Evolutionary conservation across 352 stramenopile species (phyloP).

Genomic region (Halophytophthora batemanensis): DNA sequence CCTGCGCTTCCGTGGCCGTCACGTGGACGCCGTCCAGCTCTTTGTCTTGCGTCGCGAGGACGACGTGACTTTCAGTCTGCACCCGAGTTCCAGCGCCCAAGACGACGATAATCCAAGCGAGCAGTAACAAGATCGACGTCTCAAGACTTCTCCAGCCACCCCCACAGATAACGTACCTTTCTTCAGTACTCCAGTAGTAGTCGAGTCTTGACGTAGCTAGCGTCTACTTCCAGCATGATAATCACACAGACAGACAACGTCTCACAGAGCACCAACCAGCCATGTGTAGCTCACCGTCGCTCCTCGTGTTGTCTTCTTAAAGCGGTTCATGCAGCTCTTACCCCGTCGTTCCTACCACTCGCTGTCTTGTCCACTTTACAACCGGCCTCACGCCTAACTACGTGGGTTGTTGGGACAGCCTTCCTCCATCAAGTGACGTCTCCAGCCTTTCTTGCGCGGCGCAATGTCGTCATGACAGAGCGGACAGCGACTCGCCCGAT

Average conservation of each 20-base stretch:
- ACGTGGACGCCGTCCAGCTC: slow-evolving; percentile 17
- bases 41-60: slow-evolving; percentile 8
- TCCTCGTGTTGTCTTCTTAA: too few relatives aligned
- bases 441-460: slow-evolving; percentile 67
- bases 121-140: background rate
- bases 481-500: slow-evolving; percentile 71
- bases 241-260: too few relatives aligned
- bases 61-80: slow-evolving; percentile 10
- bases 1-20: slow-evolving; percentile 22
- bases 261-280: too few relatives aligned
- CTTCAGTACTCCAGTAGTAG: too few relatives aligned
- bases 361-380: too few relatives aligned
- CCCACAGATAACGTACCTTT: too few relatives aligned
- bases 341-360: too few relatives aligned
- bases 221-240: too few relatives aligned
- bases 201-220: too few relatives aligned
- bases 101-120: background rate
- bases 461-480: slow-evolving; percentile 79
- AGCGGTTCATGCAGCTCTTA: too few relatives aligned
- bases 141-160: background rate
- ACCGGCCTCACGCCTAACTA: slow-evolving; percentile 16
- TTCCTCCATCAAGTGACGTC: slow-evolving; percentile 62
- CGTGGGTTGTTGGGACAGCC: slow-evolving; percentile 78
- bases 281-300: too few relatives aligned
- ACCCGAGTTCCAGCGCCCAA: background rate